Base-by-base conservation (phyloP, 164 flowering plant genomes). In the Aristolochia fimbriata region DNA sequence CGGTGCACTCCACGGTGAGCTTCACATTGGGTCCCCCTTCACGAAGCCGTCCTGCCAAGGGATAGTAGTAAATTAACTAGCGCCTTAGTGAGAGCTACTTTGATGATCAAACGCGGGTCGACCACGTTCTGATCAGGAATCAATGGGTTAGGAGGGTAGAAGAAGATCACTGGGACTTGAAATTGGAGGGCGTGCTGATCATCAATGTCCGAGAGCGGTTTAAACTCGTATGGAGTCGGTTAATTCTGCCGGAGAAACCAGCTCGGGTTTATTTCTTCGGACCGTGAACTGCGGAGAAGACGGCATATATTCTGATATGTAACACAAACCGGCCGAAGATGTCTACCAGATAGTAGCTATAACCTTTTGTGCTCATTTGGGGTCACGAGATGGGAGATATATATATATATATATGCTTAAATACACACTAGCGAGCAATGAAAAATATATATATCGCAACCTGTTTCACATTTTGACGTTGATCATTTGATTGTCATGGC, bases 21-120 rank as follows among this genome's bases (percentile, higher is more conserved):
- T 62, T 65, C 47, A 68, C 30, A 2, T 24, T 57, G 0, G 25
- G 48, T 19, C 62, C 64, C 51, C 3, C 5, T 5, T 71, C 69
- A 25, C 71, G 46, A 10, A 71, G 51, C 68, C 75, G 50, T 5
- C 70, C 73, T 7, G 73, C 73, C n/a, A 66, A 65, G 0, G 79
- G 79, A 41, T 73, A 73, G 65, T 76, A 76, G 49, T 16, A 59
- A 21, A 76, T 77, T 1, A 76, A 76, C 80, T 1, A 76, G 66
- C 15, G 75, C 56, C 55, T 69, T 52, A 0, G 73, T 62, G 0
- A 76, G 17, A 6, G 74, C 76, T 2, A 58, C 64, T 37, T 55
- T 67, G 1, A 75, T 50, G 48, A 70, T 59, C 53, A 23, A 25
- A 0, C 52, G 68, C 9, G 72, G 70, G 55, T 63, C 37, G n/a